Evolutionary conservation across 2,329 filamentous ascomycete genomes (phyloP).

Genomic region (Ustulina deusta): DNA sequence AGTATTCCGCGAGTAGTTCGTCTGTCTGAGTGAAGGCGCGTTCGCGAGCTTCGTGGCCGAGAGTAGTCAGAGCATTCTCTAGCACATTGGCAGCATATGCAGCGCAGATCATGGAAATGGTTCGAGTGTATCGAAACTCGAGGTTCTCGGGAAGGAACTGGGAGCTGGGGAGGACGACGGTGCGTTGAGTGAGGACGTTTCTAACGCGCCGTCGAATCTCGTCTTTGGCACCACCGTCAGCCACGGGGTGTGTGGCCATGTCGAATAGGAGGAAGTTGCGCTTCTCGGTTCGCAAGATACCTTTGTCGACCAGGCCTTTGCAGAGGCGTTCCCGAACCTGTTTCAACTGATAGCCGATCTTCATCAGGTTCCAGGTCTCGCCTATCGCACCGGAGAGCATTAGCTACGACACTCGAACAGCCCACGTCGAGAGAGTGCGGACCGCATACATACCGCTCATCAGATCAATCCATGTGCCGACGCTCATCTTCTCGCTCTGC

Average conservation of each 20-base stretch:
- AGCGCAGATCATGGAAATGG: slow-evolving; percentile 95
- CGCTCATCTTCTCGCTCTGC: slow-evolving; percentile 99
- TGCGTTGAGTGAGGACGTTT: slow-evolving; percentile 92
- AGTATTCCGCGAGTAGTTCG: slow-evolving; percentile 94
- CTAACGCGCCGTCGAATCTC: slow-evolving; percentile 94
- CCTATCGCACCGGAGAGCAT: slow-evolving; percentile 63
- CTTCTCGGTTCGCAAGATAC: slow-evolving; percentile 97
- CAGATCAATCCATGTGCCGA: slow-evolving; percentile 98
- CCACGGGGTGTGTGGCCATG: slow-evolving; percentile 98
- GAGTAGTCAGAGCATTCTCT: slow-evolving; percentile 93
- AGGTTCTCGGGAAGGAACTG: slow-evolving; percentile 94
- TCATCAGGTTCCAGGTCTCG: slow-evolving; percentile 99
- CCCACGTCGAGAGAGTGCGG: background rate
- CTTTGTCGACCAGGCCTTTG: slow-evolving; percentile 98
- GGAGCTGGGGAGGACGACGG: slow-evolving; percentile 86
- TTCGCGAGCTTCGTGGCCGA: slow-evolving; percentile 94
- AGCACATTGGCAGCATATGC: slow-evolving; percentile 98
- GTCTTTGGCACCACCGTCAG: slow-evolving; percentile 95
- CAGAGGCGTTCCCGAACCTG: slow-evolving; percentile 97
- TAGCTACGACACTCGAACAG: slow-evolving; percentile 20
- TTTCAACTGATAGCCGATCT: slow-evolving; percentile 99
- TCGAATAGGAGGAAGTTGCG: slow-evolving; percentile 99
- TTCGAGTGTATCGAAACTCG: slow-evolving; percentile 93
- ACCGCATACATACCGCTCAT: slow-evolving; percentile 82
- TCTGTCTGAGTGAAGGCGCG: slow-evolving; percentile 97